Percentiles rank a stretch among this genome's conserved stretches.
Evolutionary conservation across 106 monocot species (phyloP).

Genomic region (Dioscorea alata): DNA sequence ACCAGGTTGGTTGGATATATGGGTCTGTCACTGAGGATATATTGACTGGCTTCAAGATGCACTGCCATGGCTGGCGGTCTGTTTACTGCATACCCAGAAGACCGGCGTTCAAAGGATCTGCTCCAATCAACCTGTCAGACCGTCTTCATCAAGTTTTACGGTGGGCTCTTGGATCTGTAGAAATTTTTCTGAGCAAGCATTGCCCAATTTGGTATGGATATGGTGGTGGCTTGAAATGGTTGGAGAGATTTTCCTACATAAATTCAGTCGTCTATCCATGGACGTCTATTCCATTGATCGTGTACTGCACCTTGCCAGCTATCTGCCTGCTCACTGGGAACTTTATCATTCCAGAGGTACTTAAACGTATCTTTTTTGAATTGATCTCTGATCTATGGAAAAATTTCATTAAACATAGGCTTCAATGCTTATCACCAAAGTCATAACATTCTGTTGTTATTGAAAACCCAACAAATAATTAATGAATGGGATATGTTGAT

Average conservation of each 20-base stretch:
- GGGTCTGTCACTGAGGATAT: constrained; percentile 85
- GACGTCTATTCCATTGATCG: constrained; percentile 66
- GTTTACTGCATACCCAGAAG: constrained; percentile 80
- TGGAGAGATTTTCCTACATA: constrained; percentile 73
- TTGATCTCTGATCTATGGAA: too few species aligned
- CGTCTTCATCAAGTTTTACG: constrained; percentile 79
- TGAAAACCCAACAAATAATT: too few species aligned
- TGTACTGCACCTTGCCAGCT: constrained; percentile 78
- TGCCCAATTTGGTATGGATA: constrained; percentile 93
- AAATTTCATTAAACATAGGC: too few species aligned
- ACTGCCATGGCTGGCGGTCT: constrained; percentile 84
- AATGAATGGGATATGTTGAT: too few species aligned
- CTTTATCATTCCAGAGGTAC: constrained; percentile 78
- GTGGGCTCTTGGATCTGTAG: constrained; percentile 88
- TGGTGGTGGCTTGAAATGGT: constrained; percentile 58
- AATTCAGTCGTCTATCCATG: constrained; percentile 82
- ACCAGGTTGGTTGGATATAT: constrained; percentile 84
- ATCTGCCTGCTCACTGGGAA: constrained; percentile 64
- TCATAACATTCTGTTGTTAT: too few species aligned
- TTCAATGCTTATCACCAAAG: too few species aligned
- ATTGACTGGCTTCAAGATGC: constrained; percentile 86
- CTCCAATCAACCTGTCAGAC: constrained; percentile 76
- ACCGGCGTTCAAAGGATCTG: constrained; percentile 86
- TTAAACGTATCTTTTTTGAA: too few species aligned
- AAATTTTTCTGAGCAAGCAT: constrained; percentile 74